Percentiles rank a stretch among this genome's conserved stretches.
Conservation (phyloP, 1,284 basidiomycete species). For the Cryptococcus sp. region DNA sequence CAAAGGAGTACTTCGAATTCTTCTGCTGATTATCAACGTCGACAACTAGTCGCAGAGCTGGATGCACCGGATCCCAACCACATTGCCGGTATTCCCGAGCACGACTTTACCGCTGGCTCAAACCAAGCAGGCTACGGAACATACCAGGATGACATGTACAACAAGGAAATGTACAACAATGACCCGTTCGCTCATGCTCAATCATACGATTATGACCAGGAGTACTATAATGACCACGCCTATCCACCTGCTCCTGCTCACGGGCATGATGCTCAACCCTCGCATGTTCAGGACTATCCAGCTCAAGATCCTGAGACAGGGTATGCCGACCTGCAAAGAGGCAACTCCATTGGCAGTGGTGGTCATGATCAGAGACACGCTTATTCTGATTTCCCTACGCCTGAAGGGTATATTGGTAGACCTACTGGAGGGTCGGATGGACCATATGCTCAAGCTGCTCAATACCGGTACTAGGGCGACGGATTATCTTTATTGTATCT, state of each 20-base stretch:
- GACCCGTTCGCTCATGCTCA: conserved; percentile 27
- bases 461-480: conserved; percentile 26
- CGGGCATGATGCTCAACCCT: conserved; percentile 6
- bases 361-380: conserved; percentile 12
- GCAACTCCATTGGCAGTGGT: conserved; percentile 23
- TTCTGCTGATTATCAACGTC: conserved; percentile 37
- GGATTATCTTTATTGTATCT: not conserved
- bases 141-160: conserved; percentile 4
- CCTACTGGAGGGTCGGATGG: conserved; percentile 38
- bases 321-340: conserved; percentile 39
- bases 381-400: conserved; percentile 25
- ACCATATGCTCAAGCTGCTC: conserved; percentile 42
- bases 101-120: conserved; percentile 74
- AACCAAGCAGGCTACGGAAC: conserved; percentile 15
- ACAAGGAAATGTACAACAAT: conserved; percentile 16
- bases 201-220: conserved; percentile 27
- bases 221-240: conserved; percentile 8
- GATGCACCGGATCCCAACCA: conserved; percentile 22
- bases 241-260: conserved; percentile 10
- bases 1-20: conserved; percentile 31
- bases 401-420: conserved; percentile 29
- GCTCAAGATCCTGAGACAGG: conserved; percentile 30
- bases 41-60: conserved; percentile 36
- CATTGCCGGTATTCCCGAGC: conserved; percentile 46
- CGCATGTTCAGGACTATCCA: conserved; percentile 15